Conservation (phyloP, 1,139 yeast genomes). For the Debaryomyces sp. region DNA sequence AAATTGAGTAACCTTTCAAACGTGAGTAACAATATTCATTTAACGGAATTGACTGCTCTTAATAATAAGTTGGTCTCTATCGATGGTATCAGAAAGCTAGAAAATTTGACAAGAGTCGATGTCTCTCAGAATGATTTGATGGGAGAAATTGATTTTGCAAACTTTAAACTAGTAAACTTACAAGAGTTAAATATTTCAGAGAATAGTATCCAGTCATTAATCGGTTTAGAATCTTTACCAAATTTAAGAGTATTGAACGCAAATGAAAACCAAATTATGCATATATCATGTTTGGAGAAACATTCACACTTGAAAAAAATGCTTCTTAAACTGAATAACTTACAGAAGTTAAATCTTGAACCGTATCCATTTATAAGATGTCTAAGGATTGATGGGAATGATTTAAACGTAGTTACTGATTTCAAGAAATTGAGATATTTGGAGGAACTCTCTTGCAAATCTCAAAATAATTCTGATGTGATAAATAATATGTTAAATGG, state of each 20-base stretch:
- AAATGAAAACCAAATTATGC: constrained; percentile 42
- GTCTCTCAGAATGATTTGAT: constrained; percentile 43
- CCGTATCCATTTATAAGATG: constrained; percentile 44
- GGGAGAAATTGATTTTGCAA: constrained; percentile 42
- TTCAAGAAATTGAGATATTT: constrained; percentile 36
- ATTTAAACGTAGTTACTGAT: constrained; percentile 27
- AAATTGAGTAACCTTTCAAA: constrained; percentile 34
- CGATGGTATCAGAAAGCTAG: constrained; percentile 41
- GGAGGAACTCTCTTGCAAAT: constrained; percentile 46
- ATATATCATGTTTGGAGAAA: constrained; percentile 23
- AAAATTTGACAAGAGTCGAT: constrained; percentile 44
- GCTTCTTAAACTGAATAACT: constrained; percentile 41
- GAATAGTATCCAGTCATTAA: constrained; percentile 37
- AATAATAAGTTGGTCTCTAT: constrained; percentile 36
- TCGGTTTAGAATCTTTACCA: constrained; percentile 38
- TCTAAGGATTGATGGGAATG: constrained; percentile 50
- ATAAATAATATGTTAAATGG: constrained; percentile 22
- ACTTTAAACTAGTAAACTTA: constrained; percentile 38
- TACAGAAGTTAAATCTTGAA: constrained; percentile 33
- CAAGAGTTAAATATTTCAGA: constrained; percentile 50
- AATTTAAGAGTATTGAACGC: constrained; percentile 43
- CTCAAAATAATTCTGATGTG: constrained; percentile 27
- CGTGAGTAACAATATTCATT: constrained; percentile 37
- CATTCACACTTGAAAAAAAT: constrained; percentile 46
- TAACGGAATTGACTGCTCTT: constrained; percentile 35